A percentile compares a stretch with the other conserved stretches of the same genome.
Evolutionary conservation across 768 basidiomycete genomes (phyloP).

Genomic region (Boletellus ananas): DNA sequence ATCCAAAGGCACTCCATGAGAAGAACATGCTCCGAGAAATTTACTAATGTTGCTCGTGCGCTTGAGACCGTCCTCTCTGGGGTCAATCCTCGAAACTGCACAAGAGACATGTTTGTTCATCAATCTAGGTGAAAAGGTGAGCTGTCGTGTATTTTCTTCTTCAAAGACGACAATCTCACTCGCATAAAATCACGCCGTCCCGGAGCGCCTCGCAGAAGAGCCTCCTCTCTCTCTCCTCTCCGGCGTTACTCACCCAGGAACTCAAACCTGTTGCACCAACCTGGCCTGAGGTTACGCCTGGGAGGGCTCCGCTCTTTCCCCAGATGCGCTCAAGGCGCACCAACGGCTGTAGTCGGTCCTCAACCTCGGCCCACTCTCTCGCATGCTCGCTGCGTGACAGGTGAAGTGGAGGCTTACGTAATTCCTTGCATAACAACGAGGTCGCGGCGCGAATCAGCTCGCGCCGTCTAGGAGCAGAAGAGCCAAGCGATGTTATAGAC

Average conservation of each 20-base stretch:
- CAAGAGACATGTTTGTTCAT: slow-evolving; percentile 73
- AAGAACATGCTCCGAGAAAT: slow-evolving; percentile 73
- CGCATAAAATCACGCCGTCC: slow-evolving; percentile 87
- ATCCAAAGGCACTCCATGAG: slow-evolving; percentile 57
- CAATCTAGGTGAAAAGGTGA: slow-evolving; percentile 43
- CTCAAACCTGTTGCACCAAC: slow-evolving; percentile 16
- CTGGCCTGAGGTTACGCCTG: slow-evolving; percentile 43
- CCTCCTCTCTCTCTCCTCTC: slow-evolving; percentile 73
- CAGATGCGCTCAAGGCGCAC: slow-evolving; percentile 71
- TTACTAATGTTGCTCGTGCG: slow-evolving; percentile 70
- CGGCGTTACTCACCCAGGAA: slow-evolving; percentile 43
- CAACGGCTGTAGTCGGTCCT: slow-evolving; percentile 57
- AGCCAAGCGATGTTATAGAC: slow-evolving; percentile 53
- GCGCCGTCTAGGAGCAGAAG: slow-evolving; percentile 55
- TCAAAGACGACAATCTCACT: slow-evolving; percentile 49
- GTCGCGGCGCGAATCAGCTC: slow-evolving; percentile 66
- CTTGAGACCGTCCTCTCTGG: slow-evolving; percentile 62
- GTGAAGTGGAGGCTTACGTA: slow-evolving; percentile 57
- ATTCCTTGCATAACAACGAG: slow-evolving; percentile 61
- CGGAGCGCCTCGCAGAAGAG: slow-evolving; percentile 71
- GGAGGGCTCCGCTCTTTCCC: slow-evolving; percentile 55
- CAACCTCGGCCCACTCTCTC: slow-evolving; percentile 73
- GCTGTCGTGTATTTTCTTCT: slow-evolving; percentile 1
- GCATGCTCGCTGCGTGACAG: slow-evolving; percentile 47
- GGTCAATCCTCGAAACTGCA: slow-evolving; percentile 57